These are phyloP conservation scores for Cucurbita moschata DNA, from an alignment of 306 rosid species.

Conservation along the genomic window DNA sequence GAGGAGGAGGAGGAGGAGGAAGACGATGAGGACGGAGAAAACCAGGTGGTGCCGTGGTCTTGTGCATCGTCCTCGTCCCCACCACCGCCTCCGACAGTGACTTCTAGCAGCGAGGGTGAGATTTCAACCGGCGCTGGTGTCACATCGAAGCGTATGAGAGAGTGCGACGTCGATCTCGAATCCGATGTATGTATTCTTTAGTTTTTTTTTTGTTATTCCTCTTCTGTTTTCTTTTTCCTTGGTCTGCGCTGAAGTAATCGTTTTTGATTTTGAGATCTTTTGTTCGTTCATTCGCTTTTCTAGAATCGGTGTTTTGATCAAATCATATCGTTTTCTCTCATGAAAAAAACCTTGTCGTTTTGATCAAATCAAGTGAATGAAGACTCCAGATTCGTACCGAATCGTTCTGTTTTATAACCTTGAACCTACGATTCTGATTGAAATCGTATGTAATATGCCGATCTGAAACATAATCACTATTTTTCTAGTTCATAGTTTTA, in stretches of 20 bases:
- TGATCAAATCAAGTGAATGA: not conserved
- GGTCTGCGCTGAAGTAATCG: not conserved
- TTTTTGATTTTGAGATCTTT: not conserved
- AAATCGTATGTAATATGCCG: not conserved
- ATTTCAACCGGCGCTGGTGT: conserved; percentile 9
- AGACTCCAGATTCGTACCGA: not conserved
- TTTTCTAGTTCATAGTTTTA: not conserved
- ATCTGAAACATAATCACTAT: not conserved
- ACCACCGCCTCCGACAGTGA: conserved; percentile 7
- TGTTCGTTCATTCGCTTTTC: not conserved
- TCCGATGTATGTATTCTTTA: conserved; percentile 15
- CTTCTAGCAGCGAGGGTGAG: conserved; percentile 20
- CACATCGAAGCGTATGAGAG: conserved; percentile 19
- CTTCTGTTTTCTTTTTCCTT: not conserved
- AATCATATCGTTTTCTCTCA: not conserved
- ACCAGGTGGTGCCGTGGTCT: conserved; percentile 52
- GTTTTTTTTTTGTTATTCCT: not conserved
- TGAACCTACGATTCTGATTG: not conserved
- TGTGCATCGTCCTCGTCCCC: conserved; percentile 4
- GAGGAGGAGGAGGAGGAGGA: conserved; percentile 8
- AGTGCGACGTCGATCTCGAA: conserved; percentile 11
- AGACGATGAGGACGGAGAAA: conserved; percentile 26
- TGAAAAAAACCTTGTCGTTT: not conserved
- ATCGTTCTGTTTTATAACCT: not conserved
- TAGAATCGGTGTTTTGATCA: not conserved